Percentiles rank a stretch among this genome's conserved stretches.
phyloP scores from a whole-genome alignment of 2,329 filamentous ascomycete genomes.

The Colletotrichum karsti region DNA sequence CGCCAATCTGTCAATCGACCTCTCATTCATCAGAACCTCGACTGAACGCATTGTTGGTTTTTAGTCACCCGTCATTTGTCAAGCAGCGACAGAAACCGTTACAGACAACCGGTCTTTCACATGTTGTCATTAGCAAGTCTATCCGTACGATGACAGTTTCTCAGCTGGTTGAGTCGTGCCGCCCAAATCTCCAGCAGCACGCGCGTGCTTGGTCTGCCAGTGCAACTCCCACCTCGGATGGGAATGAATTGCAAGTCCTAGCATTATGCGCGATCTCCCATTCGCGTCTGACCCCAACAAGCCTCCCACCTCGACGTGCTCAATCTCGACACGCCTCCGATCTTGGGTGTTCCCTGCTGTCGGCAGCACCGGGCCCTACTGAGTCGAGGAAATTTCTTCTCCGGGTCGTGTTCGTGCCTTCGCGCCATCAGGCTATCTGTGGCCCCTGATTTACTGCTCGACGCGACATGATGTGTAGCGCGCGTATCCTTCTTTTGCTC shows the following conservation, averaged over 20 bases:
- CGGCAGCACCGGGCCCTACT: neutral
- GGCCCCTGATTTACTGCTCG: neutral
- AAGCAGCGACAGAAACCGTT: neutral
- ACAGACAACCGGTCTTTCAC: neutral
- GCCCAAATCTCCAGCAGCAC: neutral
- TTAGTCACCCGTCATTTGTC: neutral
- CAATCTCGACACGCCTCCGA: neutral
- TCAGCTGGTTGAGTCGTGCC: neutral
- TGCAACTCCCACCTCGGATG: neutral
- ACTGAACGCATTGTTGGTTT: neutral
- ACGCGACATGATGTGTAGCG: neutral
- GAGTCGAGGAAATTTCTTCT: neutral
- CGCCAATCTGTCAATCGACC: neutral
- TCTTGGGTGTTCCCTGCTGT: neutral
- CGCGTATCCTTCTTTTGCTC: neutral
- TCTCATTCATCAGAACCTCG: neutral
- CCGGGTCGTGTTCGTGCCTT: neutral
- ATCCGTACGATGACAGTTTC: neutral
- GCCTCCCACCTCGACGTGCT: neutral
- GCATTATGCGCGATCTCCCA: neutral
- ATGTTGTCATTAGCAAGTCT: neutral
- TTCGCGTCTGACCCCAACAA: neutral
- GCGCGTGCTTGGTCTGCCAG: neutral
- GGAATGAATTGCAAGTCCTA: neutral
- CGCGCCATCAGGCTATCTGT: neutral